Evolutionary conservation across 2,329 filamentous ascomycete genomes (phyloP).

Genomic region (Colletotrichum musae): DNA sequence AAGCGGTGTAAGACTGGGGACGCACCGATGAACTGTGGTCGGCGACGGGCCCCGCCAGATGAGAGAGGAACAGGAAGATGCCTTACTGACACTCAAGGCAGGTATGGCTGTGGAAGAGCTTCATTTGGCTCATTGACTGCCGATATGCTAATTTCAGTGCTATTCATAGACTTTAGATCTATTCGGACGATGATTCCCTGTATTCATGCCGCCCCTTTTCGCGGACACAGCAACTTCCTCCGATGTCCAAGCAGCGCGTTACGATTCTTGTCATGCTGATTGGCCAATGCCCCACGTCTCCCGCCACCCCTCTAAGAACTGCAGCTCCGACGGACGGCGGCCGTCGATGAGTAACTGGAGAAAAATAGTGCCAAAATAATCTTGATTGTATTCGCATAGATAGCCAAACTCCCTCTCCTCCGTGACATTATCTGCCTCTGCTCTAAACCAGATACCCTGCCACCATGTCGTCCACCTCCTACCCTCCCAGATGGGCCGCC

Average conservation of each 20-base stretch:
- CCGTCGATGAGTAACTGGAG: slow-evolving; percentile 22
- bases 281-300: slow-evolving; percentile 36
- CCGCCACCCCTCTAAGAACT: slow-evolving; percentile 11
- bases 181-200: too few relatives aligned
- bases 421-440: too few relatives aligned
- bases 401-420: background rate
- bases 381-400: background rate
- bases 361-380: slow-evolving; percentile 24
- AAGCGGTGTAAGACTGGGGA: slow-evolving; percentile 34
- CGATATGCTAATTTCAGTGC: too few relatives aligned
- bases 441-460: background rate
- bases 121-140: too few relatives aligned
- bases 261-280: slow-evolving; percentile 9
- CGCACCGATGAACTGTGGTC: slow-evolving; percentile 4
- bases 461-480: slow-evolving; percentile 36
- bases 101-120: too few relatives aligned
- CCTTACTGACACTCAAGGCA: too few relatives aligned
- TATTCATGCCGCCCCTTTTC: too few relatives aligned
- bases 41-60: slow-evolving; percentile 1
- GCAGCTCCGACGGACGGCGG: slow-evolving; percentile 36
- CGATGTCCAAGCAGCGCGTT: background rate
- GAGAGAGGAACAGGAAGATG: too few relatives aligned
- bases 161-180: too few relatives aligned
- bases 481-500: slow-evolving; percentile 75
- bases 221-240: too few relatives aligned